Evolutionary conservation across 2,329 filamentous ascomycete genomes (phyloP).

Genomic region (Cladosporium sp.): DNA sequence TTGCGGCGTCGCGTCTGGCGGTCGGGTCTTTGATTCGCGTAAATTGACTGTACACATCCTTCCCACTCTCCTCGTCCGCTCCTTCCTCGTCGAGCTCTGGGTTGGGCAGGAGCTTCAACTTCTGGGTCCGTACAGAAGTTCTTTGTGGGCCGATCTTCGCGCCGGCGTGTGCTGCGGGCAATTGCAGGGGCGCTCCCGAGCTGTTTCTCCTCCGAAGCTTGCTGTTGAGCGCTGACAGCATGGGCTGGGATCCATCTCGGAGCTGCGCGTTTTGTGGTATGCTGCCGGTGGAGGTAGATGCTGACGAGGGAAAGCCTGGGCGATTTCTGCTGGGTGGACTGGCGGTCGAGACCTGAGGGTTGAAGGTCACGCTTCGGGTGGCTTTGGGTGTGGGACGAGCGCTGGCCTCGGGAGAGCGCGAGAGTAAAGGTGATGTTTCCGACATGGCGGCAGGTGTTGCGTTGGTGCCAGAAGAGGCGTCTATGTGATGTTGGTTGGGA

Average conservation of each 20-base stretch:
- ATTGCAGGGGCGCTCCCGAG: constrained; percentile 57
- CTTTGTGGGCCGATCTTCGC: constrained; percentile 89
- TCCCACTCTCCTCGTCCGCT: constrained; percentile 80
- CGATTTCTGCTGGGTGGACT: constrained; percentile 35
- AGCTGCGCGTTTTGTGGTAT: constrained; percentile 26
- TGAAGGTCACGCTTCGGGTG: constrained; percentile 70
- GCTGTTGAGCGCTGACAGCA: constrained; percentile 78
- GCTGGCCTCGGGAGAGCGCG: not conserved
- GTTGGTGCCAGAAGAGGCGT: not conserved
- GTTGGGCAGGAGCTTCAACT: constrained; percentile 93
- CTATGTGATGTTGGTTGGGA: not conserved
- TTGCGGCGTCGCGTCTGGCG: constrained; percentile 83
- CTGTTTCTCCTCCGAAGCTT: constrained; percentile 85
- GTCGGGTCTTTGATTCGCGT: constrained; percentile 96
- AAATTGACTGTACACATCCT: constrained; percentile 97
- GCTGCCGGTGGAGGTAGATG: constrained; percentile 26
- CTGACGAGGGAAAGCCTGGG: constrained; percentile 30
- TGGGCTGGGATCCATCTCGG: constrained; percentile 48
- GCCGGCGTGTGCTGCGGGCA: constrained; percentile 37
- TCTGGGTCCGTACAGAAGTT: constrained; percentile 93
- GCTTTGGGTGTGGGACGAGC: constrained; percentile 31
- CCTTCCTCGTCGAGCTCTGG: constrained; percentile 75
- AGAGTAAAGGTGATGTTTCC: constrained; percentile 9
- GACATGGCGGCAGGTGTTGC: not conserved
- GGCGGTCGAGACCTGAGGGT: constrained; percentile 53